Evolutionary conservation across 164 flowering plant genomes (phyloP).

Genomic region (grape (Vitis vinifera)): DNA sequence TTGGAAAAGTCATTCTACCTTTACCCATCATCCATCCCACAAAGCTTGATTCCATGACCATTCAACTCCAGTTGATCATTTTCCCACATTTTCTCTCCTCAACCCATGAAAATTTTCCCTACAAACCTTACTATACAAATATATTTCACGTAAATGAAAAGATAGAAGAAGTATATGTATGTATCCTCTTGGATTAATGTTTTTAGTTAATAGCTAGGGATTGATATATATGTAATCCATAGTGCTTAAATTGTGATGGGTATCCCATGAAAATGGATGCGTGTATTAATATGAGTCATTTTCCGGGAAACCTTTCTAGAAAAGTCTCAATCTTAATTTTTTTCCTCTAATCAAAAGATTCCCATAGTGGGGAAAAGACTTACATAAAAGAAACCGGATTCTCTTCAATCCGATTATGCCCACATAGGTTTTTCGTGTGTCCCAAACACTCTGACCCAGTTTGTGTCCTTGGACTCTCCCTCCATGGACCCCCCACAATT

Average conservation of each 20-base stretch:
- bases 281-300: not conserved
- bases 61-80: not conserved
- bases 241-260: not conserved
- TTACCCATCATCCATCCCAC: not conserved
- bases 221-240: too few relatives aligned
- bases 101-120: not conserved
- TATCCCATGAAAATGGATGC: not conserved
- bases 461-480: not conserved
- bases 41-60: slow-evolving; percentile 6
- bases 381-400: slow-evolving; percentile 19
- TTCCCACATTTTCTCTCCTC: not conserved
- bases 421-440: slow-evolving; percentile 10
- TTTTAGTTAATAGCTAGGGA: too few relatives aligned
- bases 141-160: not conserved
- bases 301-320: slow-evolving; percentile 13
- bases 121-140: not conserved
- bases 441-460: slow-evolving; percentile 10
- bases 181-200: too few relatives aligned
- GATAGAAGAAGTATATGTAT: too few relatives aligned
- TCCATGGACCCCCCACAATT: slow-evolving; percentile 16
- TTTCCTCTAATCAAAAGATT: slow-evolving; percentile 20
- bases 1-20: slow-evolving; percentile 7
- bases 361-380: slow-evolving; percentile 16
- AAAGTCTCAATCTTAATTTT: not conserved
- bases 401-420: slow-evolving; percentile 28